Base-by-base conservation (phyloP, 2,329 filamentous ascomycete genomes). In the Tolypocladium paradoxum region DNA sequence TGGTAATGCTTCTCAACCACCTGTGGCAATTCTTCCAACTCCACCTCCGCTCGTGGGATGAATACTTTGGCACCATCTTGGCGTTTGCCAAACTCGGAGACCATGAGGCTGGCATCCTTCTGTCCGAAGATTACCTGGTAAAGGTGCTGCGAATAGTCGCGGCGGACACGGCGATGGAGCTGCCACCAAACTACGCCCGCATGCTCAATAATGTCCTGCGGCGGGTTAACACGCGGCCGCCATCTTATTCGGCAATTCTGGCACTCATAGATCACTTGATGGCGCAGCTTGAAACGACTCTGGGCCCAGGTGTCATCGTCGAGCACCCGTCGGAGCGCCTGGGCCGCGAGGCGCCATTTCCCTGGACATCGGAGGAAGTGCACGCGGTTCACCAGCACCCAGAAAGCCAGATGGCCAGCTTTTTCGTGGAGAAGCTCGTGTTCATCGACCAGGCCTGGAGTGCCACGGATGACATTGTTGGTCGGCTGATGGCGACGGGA, bases 21-120 rank as follows among this genome's bases (percentile, higher is more conserved):
- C 66, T 88, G 4, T 89, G 82, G 79, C 70, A 76, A 3, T 72
- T 69, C n/a, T 82, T 90, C 53, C 82, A 88, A 55, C 67, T 72
- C 3, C 73, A 77, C 47, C 71, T 82, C 31, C 79, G 83, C 53
- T 79, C 86, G 3, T 93, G 88, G 88, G 80, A 84, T 43, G 87
- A 92, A 61, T 85, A 85, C 54, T 92, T 92, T 63, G 78, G 79
- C 14, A 76, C 87, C n/a, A 73, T 91, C 56, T 64, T 78, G n/a
- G 72, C 72, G n/a, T 85, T 91, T 62, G 81, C 82, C 16, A 74
- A 72, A 47, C 68, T 88, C 52, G 85, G 86, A 1, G 68, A 73
- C 3, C 65, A 74, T 6, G 84, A 89, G 64, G 73, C 78, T 22
- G 71, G 73, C 2, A 63, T 77, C 6, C 72, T 90, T 27, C 72